Evolutionary conservation across 2,329 filamentous ascomycete species (phyloP).

Genomic region (Ciborinia camelliae): DNA sequence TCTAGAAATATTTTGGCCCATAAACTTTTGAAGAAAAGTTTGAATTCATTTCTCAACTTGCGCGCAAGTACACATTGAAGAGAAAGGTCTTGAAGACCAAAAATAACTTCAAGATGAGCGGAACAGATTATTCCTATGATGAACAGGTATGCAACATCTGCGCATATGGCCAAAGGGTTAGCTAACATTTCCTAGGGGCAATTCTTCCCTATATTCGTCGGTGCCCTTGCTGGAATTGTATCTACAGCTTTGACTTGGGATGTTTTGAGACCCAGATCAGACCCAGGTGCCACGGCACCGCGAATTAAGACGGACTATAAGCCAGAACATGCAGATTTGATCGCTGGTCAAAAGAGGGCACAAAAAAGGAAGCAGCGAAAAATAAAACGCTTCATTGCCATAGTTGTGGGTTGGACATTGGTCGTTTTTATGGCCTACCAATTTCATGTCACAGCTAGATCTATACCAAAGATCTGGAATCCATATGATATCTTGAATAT

Average conservation of each 20-base stretch:
- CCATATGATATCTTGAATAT: constrained; percentile 93
- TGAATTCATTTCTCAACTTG: constrained; percentile 18
- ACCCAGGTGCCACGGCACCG: constrained; percentile 75
- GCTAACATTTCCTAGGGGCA: constrained; percentile 59
- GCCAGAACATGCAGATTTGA: constrained; percentile 77
- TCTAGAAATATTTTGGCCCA: not conserved
- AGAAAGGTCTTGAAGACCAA: constrained; percentile 29
- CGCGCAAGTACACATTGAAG: constrained; percentile 26
- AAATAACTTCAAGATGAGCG: constrained; percentile 36
- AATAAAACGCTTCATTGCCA: constrained; percentile 77
- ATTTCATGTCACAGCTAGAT: constrained; percentile 72
- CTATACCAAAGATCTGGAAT: constrained; percentile 81
- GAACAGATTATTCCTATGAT: constrained; percentile 93
- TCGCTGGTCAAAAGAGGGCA: constrained; percentile 76
- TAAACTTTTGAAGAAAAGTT: not conserved
- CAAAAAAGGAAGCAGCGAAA: constrained; percentile 88
- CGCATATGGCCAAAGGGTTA: not conserved
- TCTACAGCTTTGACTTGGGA: constrained; percentile 89
- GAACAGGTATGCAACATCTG: constrained; percentile 60
- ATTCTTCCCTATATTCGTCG: constrained; percentile 99
- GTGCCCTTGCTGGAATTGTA: constrained; percentile 82
- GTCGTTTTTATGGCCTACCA: constrained; percentile 93
- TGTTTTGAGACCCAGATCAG: constrained; percentile 72
- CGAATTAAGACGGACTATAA: constrained; percentile 79
- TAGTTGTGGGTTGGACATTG: constrained; percentile 72